These are phyloP conservation scores for Sequoia sempervirens DNA, from an alignment of 75 land plant species.

Conservation along the genomic window DNA sequence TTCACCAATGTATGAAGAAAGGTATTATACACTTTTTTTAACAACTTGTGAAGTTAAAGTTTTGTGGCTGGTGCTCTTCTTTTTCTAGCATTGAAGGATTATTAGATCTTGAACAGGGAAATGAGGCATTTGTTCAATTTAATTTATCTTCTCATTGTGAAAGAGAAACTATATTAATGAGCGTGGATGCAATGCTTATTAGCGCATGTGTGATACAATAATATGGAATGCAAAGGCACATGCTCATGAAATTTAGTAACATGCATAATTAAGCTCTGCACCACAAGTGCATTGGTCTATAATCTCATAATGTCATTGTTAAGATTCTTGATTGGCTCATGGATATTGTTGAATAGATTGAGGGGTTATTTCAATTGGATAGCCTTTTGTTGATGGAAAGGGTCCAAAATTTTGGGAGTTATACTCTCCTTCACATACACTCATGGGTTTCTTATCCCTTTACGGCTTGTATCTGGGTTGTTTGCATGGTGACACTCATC, in stretches of 20 bases:
- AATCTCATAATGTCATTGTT: not conserved
- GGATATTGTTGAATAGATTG: too few species aligned
- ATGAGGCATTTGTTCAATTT: not conserved
- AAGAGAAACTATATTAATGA: not conserved
- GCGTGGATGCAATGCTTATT: not conserved
- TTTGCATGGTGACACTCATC: too few species aligned
- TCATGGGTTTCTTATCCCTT: too few species aligned
- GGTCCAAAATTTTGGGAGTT: too few species aligned
- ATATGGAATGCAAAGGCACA: not conserved
- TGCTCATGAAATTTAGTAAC: not conserved
- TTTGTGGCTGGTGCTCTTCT: not conserved
- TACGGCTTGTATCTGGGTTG: too few species aligned
- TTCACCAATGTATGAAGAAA: slow-evolving; percentile 85
- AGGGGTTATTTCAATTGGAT: too few species aligned
- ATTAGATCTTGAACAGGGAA: not conserved
- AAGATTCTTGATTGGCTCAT: not conserved
- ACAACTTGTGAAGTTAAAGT: not conserved
- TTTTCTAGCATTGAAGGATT: not conserved
- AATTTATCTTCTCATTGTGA: not conserved
- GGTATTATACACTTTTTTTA: slow-evolving; percentile 33
- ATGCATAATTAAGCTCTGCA: not conserved
- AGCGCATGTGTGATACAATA: not conserved
- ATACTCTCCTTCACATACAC: too few species aligned
- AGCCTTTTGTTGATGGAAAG: too few species aligned
- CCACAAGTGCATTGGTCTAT: not conserved